Percentiles rank a stretch among this genome's conserved stretches.
phyloP scores from a whole-genome alignment of 2,329 filamentous ascomycete species.

The Fonsecaea monophora region DNA sequence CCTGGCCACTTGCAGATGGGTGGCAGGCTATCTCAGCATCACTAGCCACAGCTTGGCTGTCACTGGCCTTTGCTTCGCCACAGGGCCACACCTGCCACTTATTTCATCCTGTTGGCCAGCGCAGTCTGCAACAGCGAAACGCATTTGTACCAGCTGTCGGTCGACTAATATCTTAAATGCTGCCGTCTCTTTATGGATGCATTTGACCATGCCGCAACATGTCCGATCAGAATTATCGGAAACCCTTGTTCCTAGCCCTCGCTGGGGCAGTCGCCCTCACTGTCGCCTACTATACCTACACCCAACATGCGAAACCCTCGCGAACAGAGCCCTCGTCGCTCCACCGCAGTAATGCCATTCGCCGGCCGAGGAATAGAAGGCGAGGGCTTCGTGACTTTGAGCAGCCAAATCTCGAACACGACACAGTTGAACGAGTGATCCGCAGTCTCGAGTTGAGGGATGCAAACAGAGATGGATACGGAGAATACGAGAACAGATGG shows the following conservation, averaged over 20 bases:
- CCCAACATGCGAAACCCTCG: conserved; percentile 18
- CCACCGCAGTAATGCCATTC: conserved; percentile 41
- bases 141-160: neutral
- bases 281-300: conserved; percentile 30
- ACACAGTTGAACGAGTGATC: conserved; percentile 32
- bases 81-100: neutral
- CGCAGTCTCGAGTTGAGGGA: conserved; percentile 27
- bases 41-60: conserved; percentile 57
- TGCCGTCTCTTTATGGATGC: neutral
- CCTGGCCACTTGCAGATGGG: too few species aligned
- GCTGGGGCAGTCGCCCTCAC: conserved; percentile 32
- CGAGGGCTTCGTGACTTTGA: conserved; percentile 32
- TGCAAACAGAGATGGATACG: conserved; percentile 31
- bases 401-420: conserved; percentile 26
- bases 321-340: conserved; percentile 22
- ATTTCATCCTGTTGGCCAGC: neutral
- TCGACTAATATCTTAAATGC: neutral
- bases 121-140: neutral
- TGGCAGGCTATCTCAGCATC: conserved; percentile 56
- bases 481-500: conserved; percentile 37
- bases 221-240: conserved; percentile 33
- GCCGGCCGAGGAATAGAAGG: conserved; percentile 30
- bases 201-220: conserved; percentile 26
- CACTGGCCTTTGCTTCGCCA: neutral
- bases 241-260: conserved; percentile 32